phyloP scores from a whole-genome alignment of 1,284 basidiomycete species.

The Malassezia equina region DNA sequence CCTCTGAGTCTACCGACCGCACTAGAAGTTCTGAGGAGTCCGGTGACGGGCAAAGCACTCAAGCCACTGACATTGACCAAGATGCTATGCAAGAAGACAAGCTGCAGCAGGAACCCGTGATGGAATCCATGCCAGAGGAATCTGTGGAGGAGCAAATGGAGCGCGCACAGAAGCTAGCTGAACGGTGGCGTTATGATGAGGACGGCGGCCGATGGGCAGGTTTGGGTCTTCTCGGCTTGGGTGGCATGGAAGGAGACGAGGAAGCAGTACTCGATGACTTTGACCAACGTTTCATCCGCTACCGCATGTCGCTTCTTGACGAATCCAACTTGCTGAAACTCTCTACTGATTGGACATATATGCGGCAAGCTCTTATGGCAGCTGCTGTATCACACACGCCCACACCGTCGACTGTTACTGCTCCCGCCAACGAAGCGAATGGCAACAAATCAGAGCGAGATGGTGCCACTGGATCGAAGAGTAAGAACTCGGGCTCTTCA shows the following conservation, averaged over 20 bases:
- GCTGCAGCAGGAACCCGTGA: background rate
- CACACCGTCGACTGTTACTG: background rate
- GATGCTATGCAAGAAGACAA: conserved; percentile 15
- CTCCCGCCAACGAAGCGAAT: background rate
- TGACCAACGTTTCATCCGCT: conserved; percentile 45
- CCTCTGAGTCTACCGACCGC: conserved; percentile 33
- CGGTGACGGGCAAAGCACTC: conserved; percentile 28
- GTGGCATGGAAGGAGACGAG: conserved; percentile 47
- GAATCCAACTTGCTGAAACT: conserved; percentile 43
- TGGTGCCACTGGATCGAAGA: background rate
- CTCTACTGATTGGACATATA: conserved; percentile 42
- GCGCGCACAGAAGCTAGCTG: conserved; percentile 18
- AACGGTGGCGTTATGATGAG: conserved; percentile 46
- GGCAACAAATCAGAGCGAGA: background rate
- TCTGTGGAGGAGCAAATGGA: conserved; percentile 11
- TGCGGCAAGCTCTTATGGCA: conserved; percentile 41
- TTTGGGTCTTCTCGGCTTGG: conserved; percentile 39
- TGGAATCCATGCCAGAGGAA: background rate
- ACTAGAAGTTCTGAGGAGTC: conserved; percentile 23
- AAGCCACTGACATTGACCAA: conserved; percentile 31
- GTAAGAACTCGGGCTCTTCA: background rate
- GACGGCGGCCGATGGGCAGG: conserved; percentile 43
- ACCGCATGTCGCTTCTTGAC: conserved; percentile 43
- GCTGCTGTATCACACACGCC: conserved; percentile 5
- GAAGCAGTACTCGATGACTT: conserved; percentile 46